Percentiles rank a stretch among this genome's conserved stretches.
Conservation (phyloP, 805 yeast species). For the Saturnispora silvae region DNA sequence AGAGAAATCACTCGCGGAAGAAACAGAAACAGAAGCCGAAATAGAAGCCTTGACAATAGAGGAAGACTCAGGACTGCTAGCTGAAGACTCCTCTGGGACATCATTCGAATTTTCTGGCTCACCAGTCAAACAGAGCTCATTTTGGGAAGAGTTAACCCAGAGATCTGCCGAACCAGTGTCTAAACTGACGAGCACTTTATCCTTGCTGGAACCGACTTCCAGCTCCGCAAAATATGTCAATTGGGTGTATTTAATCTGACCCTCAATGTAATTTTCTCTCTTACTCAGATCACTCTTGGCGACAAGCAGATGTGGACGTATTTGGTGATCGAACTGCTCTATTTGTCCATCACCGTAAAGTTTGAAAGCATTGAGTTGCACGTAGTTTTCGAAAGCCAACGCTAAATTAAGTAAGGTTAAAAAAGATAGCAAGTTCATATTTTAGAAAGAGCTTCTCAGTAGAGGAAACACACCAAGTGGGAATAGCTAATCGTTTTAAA, state of each 20-base stretch:
- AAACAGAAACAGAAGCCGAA: not conserved
- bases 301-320: too few species aligned
- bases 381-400: not conserved
- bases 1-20: not conserved
- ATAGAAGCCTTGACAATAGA: not conserved
- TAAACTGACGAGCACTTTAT: conserved; percentile 37
- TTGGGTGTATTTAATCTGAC: conserved; percentile 9
- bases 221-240: conserved; percentile 29
- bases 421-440: not conserved
- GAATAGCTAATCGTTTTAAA: too few species aligned
- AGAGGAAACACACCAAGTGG: too few species aligned
- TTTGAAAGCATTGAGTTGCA: not conserved
- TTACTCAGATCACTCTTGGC: conserved; percentile 2
- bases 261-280: not conserved
- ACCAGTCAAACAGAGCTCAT: conserved; percentile 5
- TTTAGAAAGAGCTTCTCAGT: not conserved
- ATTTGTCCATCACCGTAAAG: not conserved
- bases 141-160: conserved; percentile 36
- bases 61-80: not conserved
- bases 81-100: not conserved
- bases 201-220: conserved; percentile 43
- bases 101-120: not conserved
- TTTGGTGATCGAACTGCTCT: too few species aligned
- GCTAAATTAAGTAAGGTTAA: not conserved
- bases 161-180: conserved; percentile 66